phyloP scores from a whole-genome alignment of 306 rosid species.

The Trifolium repens region DNA sequence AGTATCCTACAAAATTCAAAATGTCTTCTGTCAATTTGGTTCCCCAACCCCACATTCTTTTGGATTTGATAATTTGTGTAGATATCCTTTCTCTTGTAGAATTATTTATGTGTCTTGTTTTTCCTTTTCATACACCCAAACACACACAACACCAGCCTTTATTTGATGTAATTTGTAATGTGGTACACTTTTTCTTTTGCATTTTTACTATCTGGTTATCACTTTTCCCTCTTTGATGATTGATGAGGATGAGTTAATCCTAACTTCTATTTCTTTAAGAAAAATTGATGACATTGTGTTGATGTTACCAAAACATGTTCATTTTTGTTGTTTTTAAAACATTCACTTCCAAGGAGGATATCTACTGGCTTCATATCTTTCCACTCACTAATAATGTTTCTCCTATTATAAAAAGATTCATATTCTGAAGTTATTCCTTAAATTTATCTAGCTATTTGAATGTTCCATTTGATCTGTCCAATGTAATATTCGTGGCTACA shows the following conservation, averaged over 20 bases:
- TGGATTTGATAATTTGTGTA: conserved; percentile 19
- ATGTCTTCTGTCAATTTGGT: conserved; percentile 18
- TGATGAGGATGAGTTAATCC: conserved; percentile 30
- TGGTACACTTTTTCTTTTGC: conserved; percentile 29
- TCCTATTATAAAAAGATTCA: conserved; percentile 8
- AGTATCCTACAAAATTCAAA: conserved; percentile 74
- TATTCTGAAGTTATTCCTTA: conserved; percentile 59
- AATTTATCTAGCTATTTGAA: conserved; percentile 81
- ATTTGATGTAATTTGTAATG: conserved; percentile 16
- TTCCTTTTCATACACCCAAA: conserved; percentile 9
- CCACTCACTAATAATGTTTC: conserved; percentile 8
- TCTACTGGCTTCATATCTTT: background rate
- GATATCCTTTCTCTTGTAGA: conserved; percentile 11
- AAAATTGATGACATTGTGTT: background rate
- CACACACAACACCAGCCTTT: conserved; percentile 6
- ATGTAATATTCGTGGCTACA: conserved; percentile 91
- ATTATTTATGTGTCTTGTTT: background rate
- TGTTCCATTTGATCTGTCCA: conserved; percentile 97
- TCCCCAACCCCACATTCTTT: background rate
- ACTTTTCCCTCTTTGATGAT: conserved; percentile 25
- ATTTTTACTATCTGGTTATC: conserved; percentile 34
- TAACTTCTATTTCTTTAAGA: background rate
- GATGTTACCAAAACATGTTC: conserved; percentile 18
- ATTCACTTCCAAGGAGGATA: conserved; percentile 13
- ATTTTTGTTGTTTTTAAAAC: conserved; percentile 3